Percentiles rank a stretch among this genome's conserved stretches.
phyloP scores from a whole-genome alignment of 78 protist genomes.

The Bodo saltans region DNA sequence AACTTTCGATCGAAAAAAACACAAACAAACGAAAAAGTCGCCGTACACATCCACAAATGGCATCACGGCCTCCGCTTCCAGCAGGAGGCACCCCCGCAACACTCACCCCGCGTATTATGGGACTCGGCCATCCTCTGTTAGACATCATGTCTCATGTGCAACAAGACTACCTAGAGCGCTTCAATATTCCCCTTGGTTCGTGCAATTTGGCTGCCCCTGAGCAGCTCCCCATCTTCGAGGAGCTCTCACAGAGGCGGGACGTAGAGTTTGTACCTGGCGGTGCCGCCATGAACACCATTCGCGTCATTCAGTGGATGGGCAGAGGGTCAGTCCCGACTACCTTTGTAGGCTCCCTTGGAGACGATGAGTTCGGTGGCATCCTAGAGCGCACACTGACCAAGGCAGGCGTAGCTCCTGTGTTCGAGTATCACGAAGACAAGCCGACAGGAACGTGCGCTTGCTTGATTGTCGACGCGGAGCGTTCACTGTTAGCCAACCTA shows the following conservation, averaged over 20 bases:
- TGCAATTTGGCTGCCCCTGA: slow-evolving; percentile 82
- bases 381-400: slow-evolving; percentile 38
- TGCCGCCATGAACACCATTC: slow-evolving; percentile 63
- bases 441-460: slow-evolving; percentile 93
- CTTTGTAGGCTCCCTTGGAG: slow-evolving; percentile 87
- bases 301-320: slow-evolving; percentile 83
- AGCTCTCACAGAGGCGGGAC: slow-evolving; percentile 35
- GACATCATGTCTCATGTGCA: slow-evolving; percentile 60
- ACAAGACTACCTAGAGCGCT: slow-evolving; percentile 42
- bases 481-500: slow-evolving; percentile 75
- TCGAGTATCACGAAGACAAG: not conserved
- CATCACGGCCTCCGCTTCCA: no score
- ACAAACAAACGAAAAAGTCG: no score
- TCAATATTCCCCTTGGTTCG: slow-evolving; percentile 54
- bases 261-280: slow-evolving; percentile 89
- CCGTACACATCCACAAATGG: no score
- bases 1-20: no score
- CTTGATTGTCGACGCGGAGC: slow-evolving; percentile 55
- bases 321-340: no score
- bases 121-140: slow-evolving; percentile 69
- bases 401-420: slow-evolving; percentile 44
- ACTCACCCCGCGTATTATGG: no score
- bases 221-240: slow-evolving; percentile 76
- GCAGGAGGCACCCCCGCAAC: no score
- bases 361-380: slow-evolving; percentile 59